phyloP scores from a whole-genome alignment of 202 grass and related monocot species.

The Carex arenaria region DNA sequence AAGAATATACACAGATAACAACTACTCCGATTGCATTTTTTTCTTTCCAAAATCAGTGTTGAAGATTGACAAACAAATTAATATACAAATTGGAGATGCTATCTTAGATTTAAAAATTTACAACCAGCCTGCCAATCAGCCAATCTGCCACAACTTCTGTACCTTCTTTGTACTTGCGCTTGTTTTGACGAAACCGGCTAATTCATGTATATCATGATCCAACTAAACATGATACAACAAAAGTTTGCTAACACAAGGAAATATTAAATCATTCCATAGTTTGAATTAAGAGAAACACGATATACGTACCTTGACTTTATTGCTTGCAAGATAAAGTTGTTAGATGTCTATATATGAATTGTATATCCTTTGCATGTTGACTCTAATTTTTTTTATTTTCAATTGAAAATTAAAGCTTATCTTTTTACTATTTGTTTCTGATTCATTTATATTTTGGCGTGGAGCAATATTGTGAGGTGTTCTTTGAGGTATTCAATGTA shows the following conservation, averaged over 20 bases:
- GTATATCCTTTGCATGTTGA: not conserved
- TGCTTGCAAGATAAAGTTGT: not conserved
- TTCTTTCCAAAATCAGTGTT: too few relatives aligned
- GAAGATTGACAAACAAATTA: too few relatives aligned
- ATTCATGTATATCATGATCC: not conserved
- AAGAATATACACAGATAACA: too few relatives aligned
- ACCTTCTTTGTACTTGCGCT: too few relatives aligned
- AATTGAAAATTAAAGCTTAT: not conserved
- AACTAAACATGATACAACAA: not conserved
- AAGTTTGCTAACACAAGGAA: not conserved
- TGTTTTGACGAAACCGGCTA: too few relatives aligned
- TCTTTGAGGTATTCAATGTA: too few relatives aligned
- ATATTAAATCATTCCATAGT: not conserved
- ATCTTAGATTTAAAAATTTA: too few relatives aligned
- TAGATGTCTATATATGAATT: not conserved
- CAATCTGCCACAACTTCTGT: too few relatives aligned
- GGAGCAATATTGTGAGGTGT: not conserved
- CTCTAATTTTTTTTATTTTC: not conserved
- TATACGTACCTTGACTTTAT: not conserved
- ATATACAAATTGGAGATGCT: too few relatives aligned
- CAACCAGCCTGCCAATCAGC: too few relatives aligned
- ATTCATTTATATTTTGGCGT: not conserved
- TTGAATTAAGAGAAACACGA: not conserved
- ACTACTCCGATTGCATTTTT: too few relatives aligned
- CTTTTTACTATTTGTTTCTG: not conserved